Percentiles rank a stretch among this genome's conserved stretches.
Conservation (phyloP, 2,329 filamentous ascomycete species). For the Sclerotinia borealis region DNA sequence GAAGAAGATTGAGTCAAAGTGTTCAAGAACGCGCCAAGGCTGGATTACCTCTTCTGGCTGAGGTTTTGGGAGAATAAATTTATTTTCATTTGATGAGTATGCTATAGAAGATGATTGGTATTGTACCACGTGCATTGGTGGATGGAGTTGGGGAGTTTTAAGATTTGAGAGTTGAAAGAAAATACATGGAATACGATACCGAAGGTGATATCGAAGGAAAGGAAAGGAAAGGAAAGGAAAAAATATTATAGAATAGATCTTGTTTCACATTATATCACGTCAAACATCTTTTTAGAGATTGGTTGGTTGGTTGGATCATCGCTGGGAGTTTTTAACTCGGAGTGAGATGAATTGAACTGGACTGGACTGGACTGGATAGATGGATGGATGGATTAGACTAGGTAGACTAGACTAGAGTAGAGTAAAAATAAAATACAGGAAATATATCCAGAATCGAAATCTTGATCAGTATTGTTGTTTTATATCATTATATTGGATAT, state of each 20-base stretch:
- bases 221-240: too few relatives aligned
- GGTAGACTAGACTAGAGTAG: too few relatives aligned
- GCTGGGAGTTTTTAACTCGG: too few relatives aligned
- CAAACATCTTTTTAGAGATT: slow-evolving; percentile 1
- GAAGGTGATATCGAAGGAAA: neutral
- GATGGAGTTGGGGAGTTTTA: slow-evolving; percentile 4
- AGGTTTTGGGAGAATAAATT: slow-evolving; percentile 9
- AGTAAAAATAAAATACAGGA: too few relatives aligned
- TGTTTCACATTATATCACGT: neutral
- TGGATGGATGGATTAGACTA: neutral
- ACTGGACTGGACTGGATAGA: neutral
- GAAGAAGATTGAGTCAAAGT: slow-evolving; percentile 26
- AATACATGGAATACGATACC: neutral
- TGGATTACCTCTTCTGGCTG: slow-evolving; percentile 26
- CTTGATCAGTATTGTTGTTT: too few relatives aligned
- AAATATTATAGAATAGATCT: neutral
- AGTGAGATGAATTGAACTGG: neutral
- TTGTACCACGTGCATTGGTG: too few relatives aligned
- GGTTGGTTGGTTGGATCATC: neutral
- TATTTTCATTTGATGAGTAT: neutral
- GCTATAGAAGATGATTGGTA: neutral
- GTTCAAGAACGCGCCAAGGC: slow-evolving; percentile 25
- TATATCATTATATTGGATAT: too few relatives aligned
- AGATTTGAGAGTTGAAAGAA: neutral
- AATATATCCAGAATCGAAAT: too few relatives aligned